Evolutionary conservation across 2,329 filamentous ascomycete species (phyloP), one percentile per base, ranked within the genome.

Genomic region (Sclerotiophoma versabilis): DNA sequence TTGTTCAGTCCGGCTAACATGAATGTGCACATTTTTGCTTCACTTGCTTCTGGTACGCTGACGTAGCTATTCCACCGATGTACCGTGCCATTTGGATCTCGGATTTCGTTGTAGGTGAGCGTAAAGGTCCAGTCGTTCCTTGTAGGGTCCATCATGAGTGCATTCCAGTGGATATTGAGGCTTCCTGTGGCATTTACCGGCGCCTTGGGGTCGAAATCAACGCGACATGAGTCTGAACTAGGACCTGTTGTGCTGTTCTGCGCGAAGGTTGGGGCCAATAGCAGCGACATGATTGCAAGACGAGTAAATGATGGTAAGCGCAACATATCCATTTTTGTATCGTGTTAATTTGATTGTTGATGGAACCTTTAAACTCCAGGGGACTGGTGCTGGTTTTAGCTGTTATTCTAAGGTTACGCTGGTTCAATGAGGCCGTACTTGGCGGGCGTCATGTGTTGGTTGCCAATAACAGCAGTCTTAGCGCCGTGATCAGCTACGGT

Each of bases 381-480:
- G 39, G 39, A 26, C 7, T 17, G 25, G 42, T 34, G 39, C 20
- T 25, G 39, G 14, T 11, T 48, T 49, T 41, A 34, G 34, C n/a
- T 45, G 45, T 20, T 49, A 42, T 46, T 49, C 34, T 49, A 46
- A 54, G 38, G 33, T 54, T 44, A 39, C 33, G 26, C 22, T 48
- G 29, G 34, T 15, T 54, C 44, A 44, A 22, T 34, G 27, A 45
- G 9, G 37, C 10, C 27, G 26, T 45, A 45, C 51, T 54, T 54
- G 51, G 51, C 51, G 32, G 20, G 33, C 34, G 45, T 45, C 46
- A 49, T 46, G 45, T 46, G 46, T 44, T 45, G 51, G 39, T 41
- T 49, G 51, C 51, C 51, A 54, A 54, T 54, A 49, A 49, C n/a
- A 41, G n/a, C 10, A 25, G 45, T 46, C 51, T 54, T 54, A 54